Percentiles rank a stretch among this genome's conserved stretches.
Evolutionary conservation across 495 filamentous ascomycete genomes (phyloP).

Genomic region (Neurospora sp.): DNA sequence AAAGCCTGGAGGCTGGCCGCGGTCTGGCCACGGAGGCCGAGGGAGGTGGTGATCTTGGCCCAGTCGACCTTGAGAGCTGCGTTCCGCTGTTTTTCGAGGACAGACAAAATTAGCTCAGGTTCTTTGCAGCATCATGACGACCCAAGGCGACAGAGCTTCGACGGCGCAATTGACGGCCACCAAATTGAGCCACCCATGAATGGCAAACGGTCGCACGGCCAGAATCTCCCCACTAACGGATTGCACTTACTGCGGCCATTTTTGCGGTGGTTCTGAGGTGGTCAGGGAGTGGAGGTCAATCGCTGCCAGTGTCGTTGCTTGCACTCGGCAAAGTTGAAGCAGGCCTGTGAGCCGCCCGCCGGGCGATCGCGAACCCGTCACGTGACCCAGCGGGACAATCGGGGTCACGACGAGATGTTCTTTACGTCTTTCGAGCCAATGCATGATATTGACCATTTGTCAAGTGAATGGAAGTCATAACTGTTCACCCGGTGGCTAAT

Average conservation of each 20-base stretch:
- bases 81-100: constrained; percentile 60
- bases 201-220: background rate
- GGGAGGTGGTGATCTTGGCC: constrained; percentile 78
- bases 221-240: constrained; percentile 11
- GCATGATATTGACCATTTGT: background rate
- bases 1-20: constrained; percentile 81
- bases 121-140: constrained; percentile 1
- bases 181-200: background rate
- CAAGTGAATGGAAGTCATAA: background rate
- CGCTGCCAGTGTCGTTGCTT: constrained; percentile 26
- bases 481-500: background rate
- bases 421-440: background rate
- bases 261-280: constrained; percentile 51
- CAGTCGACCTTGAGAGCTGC: constrained; percentile 99
- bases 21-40: constrained; percentile 93
- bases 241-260: constrained; percentile 74
- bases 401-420: background rate
- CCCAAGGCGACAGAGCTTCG: background rate
- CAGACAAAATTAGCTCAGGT: constrained; percentile 41
- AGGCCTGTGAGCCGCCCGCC: constrained; percentile 5
- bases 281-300: constrained; percentile 34
- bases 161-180: constrained; percentile 6
- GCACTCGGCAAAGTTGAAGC: constrained; percentile 21
- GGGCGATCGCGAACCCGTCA: constrained; percentile 13
- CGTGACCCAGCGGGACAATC: constrained; percentile 12